Base-by-base conservation (phyloP, 2,329 filamentous ascomycete species). In the Colletotrichum nymphaeae region DNA sequence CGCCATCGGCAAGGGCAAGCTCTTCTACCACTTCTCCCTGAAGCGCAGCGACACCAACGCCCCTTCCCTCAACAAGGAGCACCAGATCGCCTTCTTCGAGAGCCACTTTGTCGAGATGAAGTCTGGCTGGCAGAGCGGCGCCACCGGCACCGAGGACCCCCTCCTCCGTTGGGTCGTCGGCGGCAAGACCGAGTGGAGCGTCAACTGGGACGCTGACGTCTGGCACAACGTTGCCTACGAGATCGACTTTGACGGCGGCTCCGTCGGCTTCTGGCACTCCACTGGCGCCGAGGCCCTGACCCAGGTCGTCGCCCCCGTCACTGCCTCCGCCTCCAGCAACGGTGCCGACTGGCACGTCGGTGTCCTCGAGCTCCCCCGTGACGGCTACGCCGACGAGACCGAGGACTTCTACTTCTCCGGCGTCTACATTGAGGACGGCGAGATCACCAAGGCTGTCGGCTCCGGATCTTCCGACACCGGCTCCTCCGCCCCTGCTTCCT, bases 151-250 rank as follows among this genome's bases (percentile, higher is more conserved):
- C 26, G 81, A 81, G 26, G 85, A 88, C 72, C 83, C 86, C 42
- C 86, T 88, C 76, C 85, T 94, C 75, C 88, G 90, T 76, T 94
- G 92, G 92, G 88, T 90, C 80, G 89, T 91, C 12, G 86, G 86
- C 73, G 88, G 91, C 16, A 83, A 87, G 76, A 88, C 87, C 60
- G 84, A 93, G 77, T 94, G 92, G 92, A 89, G 88, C 77, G 86
- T 86, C 1, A 85, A 88, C 74, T 91, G 92, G 81, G 86, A 86
- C 63, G 86, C 92, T 1, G 90, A 87, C 55, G 88, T 91, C 19
- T 94, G 93, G 93, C 92, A 94, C 81, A 95, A 95, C 80, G 87
- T 94, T 77, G 93, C 92, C 59, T 94, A 94, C 78, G 92, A 91
- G 80, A 93, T 94, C 73, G 89, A 94, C 84, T 95, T 94, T 78